phyloP scores from a whole-genome alignment of 1,284 basidiomycete species.

The Cerioporus squamosus region DNA sequence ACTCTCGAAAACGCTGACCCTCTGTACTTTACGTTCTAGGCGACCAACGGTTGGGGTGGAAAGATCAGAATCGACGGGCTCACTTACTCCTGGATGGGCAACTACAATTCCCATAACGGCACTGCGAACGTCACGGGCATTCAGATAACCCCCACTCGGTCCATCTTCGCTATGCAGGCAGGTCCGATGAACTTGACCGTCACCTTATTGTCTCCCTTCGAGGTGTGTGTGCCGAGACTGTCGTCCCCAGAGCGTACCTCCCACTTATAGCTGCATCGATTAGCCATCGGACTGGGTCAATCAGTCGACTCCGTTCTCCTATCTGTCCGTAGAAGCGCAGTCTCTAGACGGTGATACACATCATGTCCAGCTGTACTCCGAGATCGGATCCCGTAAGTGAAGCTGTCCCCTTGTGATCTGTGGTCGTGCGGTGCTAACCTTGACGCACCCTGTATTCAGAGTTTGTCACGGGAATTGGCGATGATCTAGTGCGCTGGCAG shows the following conservation, averaged over 20 bases:
- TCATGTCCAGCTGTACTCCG: constrained; percentile 37
- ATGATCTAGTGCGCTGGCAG: constrained; percentile 10
- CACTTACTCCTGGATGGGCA: constrained; percentile 19
- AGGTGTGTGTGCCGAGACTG: constrained; percentile 19
- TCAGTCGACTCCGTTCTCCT: constrained; percentile 39
- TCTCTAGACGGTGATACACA: constrained; percentile 36
- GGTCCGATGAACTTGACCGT: constrained; percentile 14
- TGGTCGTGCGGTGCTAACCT: background rate
- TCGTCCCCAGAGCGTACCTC: too few relatives aligned
- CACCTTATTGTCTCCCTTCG: constrained; percentile 19
- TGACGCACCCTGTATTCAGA: background rate
- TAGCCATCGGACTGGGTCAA: constrained; percentile 14
- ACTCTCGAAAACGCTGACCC: background rate
- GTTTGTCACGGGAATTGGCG: background rate
- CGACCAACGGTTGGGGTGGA: constrained; percentile 21
- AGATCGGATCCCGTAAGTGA: constrained; percentile 30
- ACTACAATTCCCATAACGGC: background rate
- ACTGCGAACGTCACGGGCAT: background rate
- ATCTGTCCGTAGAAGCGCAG: constrained; percentile 34
- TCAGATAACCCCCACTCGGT: constrained; percentile 10
- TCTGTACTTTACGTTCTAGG: background rate
- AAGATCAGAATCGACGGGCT: constrained; percentile 17
- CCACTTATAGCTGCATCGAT: too few relatives aligned
- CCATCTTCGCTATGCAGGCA: constrained; percentile 7
- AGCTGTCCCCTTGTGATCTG: constrained; percentile 9